These are phyloP conservation scores for Nepenthes alata DNA, from an alignment of 179 eudicot genomes.

Conservation along the genomic window DNA sequence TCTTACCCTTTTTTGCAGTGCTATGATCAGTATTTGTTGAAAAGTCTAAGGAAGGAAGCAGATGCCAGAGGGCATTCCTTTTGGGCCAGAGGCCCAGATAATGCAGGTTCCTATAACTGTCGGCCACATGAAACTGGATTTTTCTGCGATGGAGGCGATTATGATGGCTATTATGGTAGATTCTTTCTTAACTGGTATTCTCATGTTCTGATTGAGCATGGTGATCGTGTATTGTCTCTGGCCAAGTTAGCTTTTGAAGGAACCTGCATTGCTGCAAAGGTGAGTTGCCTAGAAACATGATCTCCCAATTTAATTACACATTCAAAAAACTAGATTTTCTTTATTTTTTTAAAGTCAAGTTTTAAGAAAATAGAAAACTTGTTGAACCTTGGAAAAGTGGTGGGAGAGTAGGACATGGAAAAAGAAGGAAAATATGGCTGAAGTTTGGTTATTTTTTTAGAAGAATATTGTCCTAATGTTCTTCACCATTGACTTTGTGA, in stretches of 20 bases:
- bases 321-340: not conserved
- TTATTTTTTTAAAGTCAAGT: not conserved
- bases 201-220: constrained; percentile 77
- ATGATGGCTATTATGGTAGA: constrained; percentile 83
- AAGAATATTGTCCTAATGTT: no score
- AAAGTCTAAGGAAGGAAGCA: constrained; percentile 75
- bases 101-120: constrained; percentile 87
- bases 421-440: not conserved
- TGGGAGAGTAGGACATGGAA: not conserved
- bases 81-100: constrained; percentile 84
- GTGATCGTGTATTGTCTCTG: constrained; percentile 64
- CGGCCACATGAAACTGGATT: constrained; percentile 89
- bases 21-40: constrained; percentile 79
- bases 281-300: constrained; percentile 11
- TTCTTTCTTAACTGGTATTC: constrained; percentile 93
- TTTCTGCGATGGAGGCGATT: constrained; percentile 95
- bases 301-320: no score
- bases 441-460: not conserved
- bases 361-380: not conserved
- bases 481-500: no score
- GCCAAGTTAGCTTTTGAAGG: constrained; percentile 87
- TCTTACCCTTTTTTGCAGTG: constrained; percentile 42
- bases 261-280: constrained; percentile 79
- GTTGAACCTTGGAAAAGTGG: not conserved
- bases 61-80: constrained; percentile 71